Percentiles rank a stretch among this genome's conserved stretches.
phyloP scores from a whole-genome alignment of 768 basidiomycete genomes.

The Leccinum aurantiacum region DNA sequence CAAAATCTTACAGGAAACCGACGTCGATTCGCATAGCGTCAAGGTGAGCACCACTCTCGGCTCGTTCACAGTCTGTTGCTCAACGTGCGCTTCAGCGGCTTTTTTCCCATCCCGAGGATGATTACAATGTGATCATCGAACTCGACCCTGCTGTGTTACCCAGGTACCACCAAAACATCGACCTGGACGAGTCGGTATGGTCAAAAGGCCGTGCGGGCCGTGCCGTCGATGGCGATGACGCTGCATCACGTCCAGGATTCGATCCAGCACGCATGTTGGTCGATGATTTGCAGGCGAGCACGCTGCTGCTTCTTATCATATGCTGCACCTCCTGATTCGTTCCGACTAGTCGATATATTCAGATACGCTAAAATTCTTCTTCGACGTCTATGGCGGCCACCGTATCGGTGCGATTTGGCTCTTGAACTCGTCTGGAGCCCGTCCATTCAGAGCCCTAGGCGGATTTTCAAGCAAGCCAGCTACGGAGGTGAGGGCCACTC shows the following conservation, averaged over 20 bases:
- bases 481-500: conserved; percentile 29
- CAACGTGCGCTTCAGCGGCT: conserved; percentile 52
- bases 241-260: conserved; percentile 60
- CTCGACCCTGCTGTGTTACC: conserved; percentile 65
- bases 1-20: conserved; percentile 52
- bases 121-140: conserved; percentile 85
- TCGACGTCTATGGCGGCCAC: conserved; percentile 77
- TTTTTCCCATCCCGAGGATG: conserved; percentile 78
- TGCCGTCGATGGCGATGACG: conserved; percentile 33
- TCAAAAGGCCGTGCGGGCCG: conserved; percentile 31
- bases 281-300: conserved; percentile 67
- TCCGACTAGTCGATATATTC: conserved; percentile 60
- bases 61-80: neutral
- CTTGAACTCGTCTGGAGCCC: conserved; percentile 56
- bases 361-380: conserved; percentile 81
- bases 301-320: neutral
- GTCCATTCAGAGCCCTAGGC: conserved; percentile 78
- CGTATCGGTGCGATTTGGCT: conserved; percentile 87
- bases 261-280: conserved; percentile 74
- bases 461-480: conserved; percentile 73
- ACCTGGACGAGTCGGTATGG: conserved; percentile 50
- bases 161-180: conserved; percentile 72
- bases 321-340: conserved; percentile 2
- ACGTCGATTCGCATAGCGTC: conserved; percentile 52
- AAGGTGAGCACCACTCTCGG: conserved; percentile 44